Base-by-base conservation (phyloP, 441 rosid genomes). In the Kokia cookei region DNA sequence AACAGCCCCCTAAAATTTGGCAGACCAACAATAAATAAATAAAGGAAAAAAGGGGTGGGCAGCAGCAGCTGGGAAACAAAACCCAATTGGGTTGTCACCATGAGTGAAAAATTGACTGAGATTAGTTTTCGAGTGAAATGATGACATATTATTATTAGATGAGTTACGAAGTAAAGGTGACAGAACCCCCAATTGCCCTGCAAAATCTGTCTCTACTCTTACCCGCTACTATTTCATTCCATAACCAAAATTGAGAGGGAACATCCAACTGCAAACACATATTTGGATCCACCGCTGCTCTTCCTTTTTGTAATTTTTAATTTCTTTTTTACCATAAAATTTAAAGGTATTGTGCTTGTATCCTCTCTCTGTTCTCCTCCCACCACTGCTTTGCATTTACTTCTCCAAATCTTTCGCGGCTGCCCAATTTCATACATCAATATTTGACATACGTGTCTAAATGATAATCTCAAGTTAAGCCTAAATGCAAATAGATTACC, bases 341-440 rank as follows among this genome's bases (percentile, higher is more conserved):
- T 84, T 84, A 94, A 76, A 96, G 92, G 82, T 96, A 96, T 72
- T 92, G 98, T 78, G 87, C 68, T 84, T 96, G 99, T 92, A 96
- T 96, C 83, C 99, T 91, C 61, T 92, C 99, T 79, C 98, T 89
- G 84, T 96, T 96, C 85, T 93, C 91, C 78, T 93, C 99, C 99
- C 99, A 96, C 99, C 99, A 96, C 27, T 58, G 73, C 88, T 93
- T 96, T 17, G 99, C 99, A 4, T 93, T 88, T 78, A 91, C 93
- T 82, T 93, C 98, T 62, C 97, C 99, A 19, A 96, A 96, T 75
- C 73, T 84, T 84, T 96, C 99, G 0, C 99, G 97, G 85, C 99
- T 96, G 90, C 75, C 42, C 65, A 27, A 42, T 58, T 45, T 57
- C 64, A 58, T 9, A 17, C 4, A 54, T 7, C 17, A 53, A 53